Percentiles rank a stretch among this genome's conserved stretches.
Evolutionary conservation across 805 yeast genomes (phyloP).

Genomic region (Sugiyamaella lignohabitans): DNA sequence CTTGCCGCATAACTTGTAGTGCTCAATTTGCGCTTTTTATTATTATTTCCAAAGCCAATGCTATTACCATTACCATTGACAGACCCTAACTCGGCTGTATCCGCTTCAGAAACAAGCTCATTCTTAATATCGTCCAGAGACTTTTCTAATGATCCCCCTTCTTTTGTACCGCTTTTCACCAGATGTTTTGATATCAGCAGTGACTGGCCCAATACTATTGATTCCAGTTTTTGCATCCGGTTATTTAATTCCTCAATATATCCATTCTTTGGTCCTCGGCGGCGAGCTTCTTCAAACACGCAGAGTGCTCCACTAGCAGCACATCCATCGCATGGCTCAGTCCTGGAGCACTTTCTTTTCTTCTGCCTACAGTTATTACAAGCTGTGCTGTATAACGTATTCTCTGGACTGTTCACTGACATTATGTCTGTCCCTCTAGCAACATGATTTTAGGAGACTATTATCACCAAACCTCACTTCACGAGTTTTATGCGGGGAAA

Average conservation of each 20-base stretch:
- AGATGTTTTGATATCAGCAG: slow-evolving; percentile 5
- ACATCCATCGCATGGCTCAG: slow-evolving; percentile 13
- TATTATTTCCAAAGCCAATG: not conserved
- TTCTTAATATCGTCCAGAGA: not conserved
- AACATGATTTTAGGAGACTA: no score
- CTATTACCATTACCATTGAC: not conserved
- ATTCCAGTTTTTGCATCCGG: slow-evolving; percentile 12
- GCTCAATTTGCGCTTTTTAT: not conserved
- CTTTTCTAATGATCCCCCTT: slow-evolving; percentile 1
- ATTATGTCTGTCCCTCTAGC: no score
- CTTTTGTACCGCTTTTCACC: not conserved
- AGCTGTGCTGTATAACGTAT: not conserved
- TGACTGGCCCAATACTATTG: slow-evolving; percentile 13
- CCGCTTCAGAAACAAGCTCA: not conserved
- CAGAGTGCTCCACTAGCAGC: slow-evolving; percentile 7
- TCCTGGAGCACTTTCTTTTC: slow-evolving; percentile 16
- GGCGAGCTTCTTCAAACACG: slow-evolving; percentile 8
- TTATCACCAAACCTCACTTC: no score
- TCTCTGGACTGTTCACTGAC: no score
- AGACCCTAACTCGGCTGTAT: not conserved
- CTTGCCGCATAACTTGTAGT: not conserved
- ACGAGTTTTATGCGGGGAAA: not conserved
- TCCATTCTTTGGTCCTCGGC: slow-evolving; percentile 9
- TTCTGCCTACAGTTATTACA: slow-evolving; percentile 12
- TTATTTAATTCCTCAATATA: slow-evolving; percentile 7